These are phyloP conservation scores for Microcyclosporella mali DNA, from an alignment of 2,329 filamentous ascomycete species.

Conservation along the genomic window DNA sequence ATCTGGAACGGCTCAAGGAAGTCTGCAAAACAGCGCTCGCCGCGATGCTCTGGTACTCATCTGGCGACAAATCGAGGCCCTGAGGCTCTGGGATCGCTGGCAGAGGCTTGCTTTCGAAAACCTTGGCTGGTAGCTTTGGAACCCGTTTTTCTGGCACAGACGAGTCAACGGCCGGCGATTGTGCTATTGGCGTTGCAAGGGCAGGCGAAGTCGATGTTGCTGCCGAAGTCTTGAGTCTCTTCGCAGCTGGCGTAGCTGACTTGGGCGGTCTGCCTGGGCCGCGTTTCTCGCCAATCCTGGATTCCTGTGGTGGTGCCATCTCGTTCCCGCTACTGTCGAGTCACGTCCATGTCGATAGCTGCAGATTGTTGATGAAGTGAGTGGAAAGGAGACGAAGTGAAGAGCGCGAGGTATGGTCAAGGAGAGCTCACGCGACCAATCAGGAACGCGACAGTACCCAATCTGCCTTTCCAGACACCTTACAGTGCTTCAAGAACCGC, in stretches of 20 bases:
- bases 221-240: slow-evolving; percentile 21
- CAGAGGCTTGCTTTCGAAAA: slow-evolving; percentile 61
- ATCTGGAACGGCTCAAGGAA: slow-evolving; percentile 65
- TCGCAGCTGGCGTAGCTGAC: slow-evolving; percentile 17
- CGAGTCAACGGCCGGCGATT: slow-evolving; percentile 14
- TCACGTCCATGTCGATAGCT: too few species aligned
- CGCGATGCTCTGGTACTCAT: slow-evolving; percentile 66
- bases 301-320: slow-evolving; percentile 5
- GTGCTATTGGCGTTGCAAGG: slow-evolving; percentile 7
- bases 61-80: slow-evolving; percentile 53
- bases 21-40: slow-evolving; percentile 72
- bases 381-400: too few species aligned
- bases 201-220: slow-evolving; percentile 9
- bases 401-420: too few species aligned
- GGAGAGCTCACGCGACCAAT: too few species aligned
- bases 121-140: slow-evolving; percentile 51
- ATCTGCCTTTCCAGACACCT: too few species aligned
- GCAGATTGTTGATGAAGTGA: too few species aligned
- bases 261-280: slow-evolving; percentile 21
- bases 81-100: slow-evolving; percentile 66
- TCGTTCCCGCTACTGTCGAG: not conserved
- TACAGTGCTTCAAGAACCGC: too few species aligned
- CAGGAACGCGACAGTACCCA: too few species aligned
- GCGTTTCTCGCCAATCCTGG: slow-evolving; percentile 22
- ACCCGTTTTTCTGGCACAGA: slow-evolving; percentile 23